Base-by-base conservation (phyloP, 768 basidiomycete genomes). In the Mycena leptocephala region DNA sequence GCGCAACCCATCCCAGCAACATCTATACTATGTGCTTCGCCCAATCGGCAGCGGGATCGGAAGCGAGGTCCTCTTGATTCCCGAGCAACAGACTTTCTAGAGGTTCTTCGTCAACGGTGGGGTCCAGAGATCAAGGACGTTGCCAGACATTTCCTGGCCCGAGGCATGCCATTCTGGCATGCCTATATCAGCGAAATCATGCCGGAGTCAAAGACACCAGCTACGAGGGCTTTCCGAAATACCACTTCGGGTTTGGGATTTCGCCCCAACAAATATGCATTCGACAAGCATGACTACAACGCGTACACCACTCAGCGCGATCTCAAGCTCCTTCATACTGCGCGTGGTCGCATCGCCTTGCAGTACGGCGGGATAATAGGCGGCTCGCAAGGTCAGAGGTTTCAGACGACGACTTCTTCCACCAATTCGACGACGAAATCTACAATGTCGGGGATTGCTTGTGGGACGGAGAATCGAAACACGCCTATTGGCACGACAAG, bases 331-430 rank as follows among this genome's bases (percentile, higher is more conserved):
- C 43, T 70, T 11, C 58, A 48, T 22, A 70, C 43, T 70, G 58
- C 58, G 5, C 58, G 58, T 20, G 58, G 58, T 22, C 58, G 32
- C 32, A 28, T 51, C 26, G 69, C 58, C n/a, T 13, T 70, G 58
- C 58, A 48, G 43, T 35, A 70, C 9, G 69, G 69, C 16, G 69
- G 69, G 22, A 7, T 70, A 8, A 46, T 46, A 5, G 68, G 3
- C 26, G 68, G 28, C 55, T 70, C 26, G 68, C 55, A 32, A 70
- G 68, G 30, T 43, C 55, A 32, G 30, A 33, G 26, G 58, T 59
- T 43, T 39, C 58, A 8, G 58, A 70, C 22, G 58, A 59, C 8
- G 32, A 70, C 43, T 4, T 33, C 20, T 46, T 69, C 41, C 24
- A 26, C 20, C 18, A 41, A 20, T 46, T 24, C 37, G 2, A 2